A percentile compares a stretch with the other conserved stretches of the same genome.
Conservation (phyloP, 2,329 filamentous ascomycete species). For the Balansia obtecta region DNA sequence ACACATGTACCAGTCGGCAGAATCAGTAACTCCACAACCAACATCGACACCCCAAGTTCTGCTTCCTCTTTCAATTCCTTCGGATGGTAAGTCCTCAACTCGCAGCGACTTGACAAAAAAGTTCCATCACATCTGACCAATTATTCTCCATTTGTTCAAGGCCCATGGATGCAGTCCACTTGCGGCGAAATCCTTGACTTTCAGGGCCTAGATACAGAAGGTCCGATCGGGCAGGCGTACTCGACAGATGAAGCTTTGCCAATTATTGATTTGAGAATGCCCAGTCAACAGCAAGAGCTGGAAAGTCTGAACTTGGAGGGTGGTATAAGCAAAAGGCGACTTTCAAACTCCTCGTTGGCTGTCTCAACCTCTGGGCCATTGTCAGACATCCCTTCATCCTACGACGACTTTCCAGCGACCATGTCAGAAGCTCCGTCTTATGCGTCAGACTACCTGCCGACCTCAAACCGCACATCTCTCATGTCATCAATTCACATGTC, state of each 20-base stretch:
- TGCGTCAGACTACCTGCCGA: constrained; percentile 52
- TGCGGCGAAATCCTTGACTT: constrained; percentile 46
- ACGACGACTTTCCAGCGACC: constrained; percentile 57
- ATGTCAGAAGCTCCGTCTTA: constrained; percentile 57
- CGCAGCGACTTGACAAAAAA: neutral
- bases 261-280: constrained; percentile 47
- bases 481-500: constrained; percentile 61
- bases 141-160: constrained; percentile 8
- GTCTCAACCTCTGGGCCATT: constrained; percentile 54
- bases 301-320: constrained; percentile 39
- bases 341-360: constrained; percentile 64
- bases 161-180: constrained; percentile 38
- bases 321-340: constrained; percentile 43
- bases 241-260: constrained; percentile 51
- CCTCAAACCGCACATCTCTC: constrained; percentile 55
- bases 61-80: constrained; percentile 4
- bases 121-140: neutral
- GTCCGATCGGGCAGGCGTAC: constrained; percentile 49
- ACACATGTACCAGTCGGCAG: neutral
- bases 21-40: constrained; percentile 7
- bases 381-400: constrained; percentile 56
- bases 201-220: constrained; percentile 41
- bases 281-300: constrained; percentile 31
- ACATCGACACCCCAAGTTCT: constrained; percentile 6
- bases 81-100: constrained; percentile 2